These are phyloP conservation scores for Hamigera avellanea DNA, from an alignment of 495 filamentous ascomycete species.

Conservation along the genomic window DNA sequence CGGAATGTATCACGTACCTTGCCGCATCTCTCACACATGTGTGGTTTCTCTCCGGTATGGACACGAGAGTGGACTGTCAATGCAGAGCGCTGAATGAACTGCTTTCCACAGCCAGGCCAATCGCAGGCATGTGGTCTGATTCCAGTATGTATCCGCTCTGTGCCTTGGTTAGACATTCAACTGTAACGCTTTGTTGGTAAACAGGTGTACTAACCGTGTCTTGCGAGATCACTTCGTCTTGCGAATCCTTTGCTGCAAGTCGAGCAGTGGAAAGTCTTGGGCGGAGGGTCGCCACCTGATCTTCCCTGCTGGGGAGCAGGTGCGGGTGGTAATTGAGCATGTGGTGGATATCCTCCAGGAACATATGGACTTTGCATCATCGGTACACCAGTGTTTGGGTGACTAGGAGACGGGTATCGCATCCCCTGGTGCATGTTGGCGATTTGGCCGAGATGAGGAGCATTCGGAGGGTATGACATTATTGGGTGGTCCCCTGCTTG, in stretches of 20 bases:
- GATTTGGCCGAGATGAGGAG: constrained; percentile 34
- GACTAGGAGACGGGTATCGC: constrained; percentile 43
- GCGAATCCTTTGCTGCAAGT: constrained; percentile 90
- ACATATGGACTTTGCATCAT: constrained; percentile 42
- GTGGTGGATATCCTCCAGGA: constrained; percentile 24
- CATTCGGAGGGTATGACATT: constrained; percentile 43
- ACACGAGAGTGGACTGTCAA: constrained; percentile 91
- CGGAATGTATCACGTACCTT: constrained; percentile 50
- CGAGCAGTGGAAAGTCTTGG: constrained; percentile 84
- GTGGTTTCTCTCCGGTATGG: constrained; percentile 95
- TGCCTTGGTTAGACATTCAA: not conserved
- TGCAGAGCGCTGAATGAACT: constrained; percentile 96
- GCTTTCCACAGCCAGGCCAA: constrained; percentile 78
- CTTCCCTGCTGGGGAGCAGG: constrained; percentile 27
- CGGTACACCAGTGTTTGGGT: constrained; percentile 45
- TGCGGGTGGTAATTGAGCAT: constrained; percentile 22
- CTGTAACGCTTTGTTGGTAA: not conserved
- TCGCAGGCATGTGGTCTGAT: constrained; percentile 89
- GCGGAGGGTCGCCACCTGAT: constrained; percentile 37
- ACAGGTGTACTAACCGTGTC: constrained; percentile 61
- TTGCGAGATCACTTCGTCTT: constrained; percentile 82
- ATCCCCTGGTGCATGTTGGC: constrained; percentile 35
- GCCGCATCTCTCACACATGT: constrained; percentile 93
- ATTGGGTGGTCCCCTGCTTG: constrained; percentile 57
- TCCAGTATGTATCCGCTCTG: constrained; percentile 93